Evolutionary conservation across 192 early-diverging fungal species (phyloP).

Genomic region (Gigaspora rosea): DNA sequence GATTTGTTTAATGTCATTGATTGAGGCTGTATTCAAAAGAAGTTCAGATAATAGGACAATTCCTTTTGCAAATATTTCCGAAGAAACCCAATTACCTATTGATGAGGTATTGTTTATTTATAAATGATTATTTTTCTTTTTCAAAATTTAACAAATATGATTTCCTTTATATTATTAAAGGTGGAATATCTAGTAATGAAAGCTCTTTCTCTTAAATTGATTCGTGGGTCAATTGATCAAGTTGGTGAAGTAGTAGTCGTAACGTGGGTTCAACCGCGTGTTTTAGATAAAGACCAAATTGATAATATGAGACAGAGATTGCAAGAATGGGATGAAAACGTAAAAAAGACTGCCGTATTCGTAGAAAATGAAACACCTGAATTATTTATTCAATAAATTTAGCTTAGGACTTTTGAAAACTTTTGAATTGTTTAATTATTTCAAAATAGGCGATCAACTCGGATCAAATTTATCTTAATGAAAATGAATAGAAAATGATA

Average conservation of each 20-base stretch:
- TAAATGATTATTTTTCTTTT: neutral
- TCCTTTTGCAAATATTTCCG: constrained; percentile 78
- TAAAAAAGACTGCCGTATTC: constrained; percentile 68
- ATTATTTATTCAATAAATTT: constrained; percentile 50
- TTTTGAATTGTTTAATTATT: no score
- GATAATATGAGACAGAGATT: constrained; percentile 78
- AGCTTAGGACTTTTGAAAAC: no score
- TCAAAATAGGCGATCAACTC: no score
- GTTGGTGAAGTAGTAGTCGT: constrained; percentile 86
- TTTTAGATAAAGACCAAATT: constrained; percentile 90
- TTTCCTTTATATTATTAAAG: constrained; percentile 32
- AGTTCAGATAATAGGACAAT: constrained; percentile 73
- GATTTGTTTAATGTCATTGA: constrained; percentile 95
- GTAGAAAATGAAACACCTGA: constrained; percentile 77
- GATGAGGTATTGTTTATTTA: constrained; percentile 57
- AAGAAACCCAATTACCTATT: constrained; percentile 73
- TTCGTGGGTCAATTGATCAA: constrained; percentile 95
- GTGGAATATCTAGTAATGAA: constrained; percentile 99
- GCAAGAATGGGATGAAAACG: constrained; percentile 82
- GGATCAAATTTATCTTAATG: no score
- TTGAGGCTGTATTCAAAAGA: constrained; percentile 91
- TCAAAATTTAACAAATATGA: neutral
- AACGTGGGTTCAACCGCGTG: constrained; percentile 98
- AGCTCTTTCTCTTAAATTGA: constrained; percentile 88
- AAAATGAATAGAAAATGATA: no score